These are phyloP conservation scores for Circinella umbellata DNA, from an alignment of 371 early-diverging fungal species.

Conservation along the genomic window DNA sequence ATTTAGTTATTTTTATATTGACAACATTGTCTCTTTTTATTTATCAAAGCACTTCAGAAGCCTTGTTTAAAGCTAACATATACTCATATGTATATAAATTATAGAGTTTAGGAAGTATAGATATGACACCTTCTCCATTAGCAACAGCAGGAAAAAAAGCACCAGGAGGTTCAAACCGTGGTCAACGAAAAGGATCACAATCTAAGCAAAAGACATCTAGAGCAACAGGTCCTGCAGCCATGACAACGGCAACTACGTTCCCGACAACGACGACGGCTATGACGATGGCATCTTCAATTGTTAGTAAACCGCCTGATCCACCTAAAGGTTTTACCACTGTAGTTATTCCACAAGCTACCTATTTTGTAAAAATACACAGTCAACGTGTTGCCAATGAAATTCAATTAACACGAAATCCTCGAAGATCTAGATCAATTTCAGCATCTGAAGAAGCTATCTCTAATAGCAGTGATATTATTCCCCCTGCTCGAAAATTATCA, in stretches of 20 bases:
- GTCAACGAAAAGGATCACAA: not conserved
- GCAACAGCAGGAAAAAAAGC: too few species aligned
- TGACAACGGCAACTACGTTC: too few species aligned
- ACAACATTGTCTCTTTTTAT: too few species aligned
- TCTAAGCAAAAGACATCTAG: not conserved
- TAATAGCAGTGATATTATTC: not conserved
- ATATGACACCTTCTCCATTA: too few species aligned
- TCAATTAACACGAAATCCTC: conserved; percentile 28
- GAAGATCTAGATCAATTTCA: conserved; percentile 15
- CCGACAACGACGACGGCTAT: not conserved
- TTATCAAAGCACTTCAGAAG: too few species aligned
- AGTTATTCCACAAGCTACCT: conserved; percentile 36
- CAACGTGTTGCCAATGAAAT: conserved; percentile 31
- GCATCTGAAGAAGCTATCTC: conserved; percentile 11
- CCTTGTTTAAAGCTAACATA: too few species aligned
- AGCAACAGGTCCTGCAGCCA: not conserved
- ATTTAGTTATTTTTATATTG: too few species aligned
- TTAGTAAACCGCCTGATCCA: conserved; percentile 16
- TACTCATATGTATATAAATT: too few species aligned
- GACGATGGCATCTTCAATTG: conserved; percentile 1
- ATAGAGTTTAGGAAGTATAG: too few species aligned
- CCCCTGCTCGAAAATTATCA: conserved; percentile 6
- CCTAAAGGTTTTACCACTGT: conserved; percentile 42
- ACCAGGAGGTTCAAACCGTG: too few species aligned
- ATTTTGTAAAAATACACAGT: conserved; percentile 41